phyloP scores from a whole-genome alignment of 192 early-diverging fungal species.

The Globomyces pollinis-pini region DNA sequence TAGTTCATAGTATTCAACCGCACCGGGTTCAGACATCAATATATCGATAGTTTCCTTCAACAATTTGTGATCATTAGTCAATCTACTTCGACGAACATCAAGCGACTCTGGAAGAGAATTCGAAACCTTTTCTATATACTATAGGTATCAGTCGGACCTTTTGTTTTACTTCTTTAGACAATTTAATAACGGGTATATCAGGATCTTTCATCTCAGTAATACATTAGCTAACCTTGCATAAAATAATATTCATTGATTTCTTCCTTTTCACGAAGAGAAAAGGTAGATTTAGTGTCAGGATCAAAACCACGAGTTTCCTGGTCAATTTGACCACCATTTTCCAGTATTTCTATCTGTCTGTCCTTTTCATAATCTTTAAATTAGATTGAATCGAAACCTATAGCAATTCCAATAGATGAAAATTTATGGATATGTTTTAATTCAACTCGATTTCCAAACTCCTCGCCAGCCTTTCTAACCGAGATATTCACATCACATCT shows the following conservation, averaged over 20 bases:
- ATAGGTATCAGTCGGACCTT: too few species aligned
- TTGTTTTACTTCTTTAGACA: conserved; percentile 29
- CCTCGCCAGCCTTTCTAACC: conserved; percentile 25
- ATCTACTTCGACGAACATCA: conserved; percentile 48
- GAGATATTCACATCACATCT: conserved; percentile 93
- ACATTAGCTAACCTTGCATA: too few species aligned
- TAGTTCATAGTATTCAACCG: conserved; percentile 69
- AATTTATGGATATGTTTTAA: conserved; percentile 37
- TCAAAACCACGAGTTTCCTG: conserved; percentile 83
- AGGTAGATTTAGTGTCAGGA: conserved; percentile 52
- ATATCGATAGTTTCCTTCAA: conserved; percentile 47
- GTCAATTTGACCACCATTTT: conserved; percentile 39
- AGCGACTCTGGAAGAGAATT: conserved; percentile 64
- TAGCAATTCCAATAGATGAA: conserved; percentile 23
- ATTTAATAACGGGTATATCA: conserved; percentile 50
- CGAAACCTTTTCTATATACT: conserved; percentile 36
- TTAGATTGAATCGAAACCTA: conserved; percentile 17
- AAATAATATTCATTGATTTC: conserved; percentile 78
- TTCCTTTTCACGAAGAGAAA: conserved; percentile 70
- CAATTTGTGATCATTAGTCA: conserved; percentile 54
- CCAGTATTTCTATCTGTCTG: conserved; percentile 61
- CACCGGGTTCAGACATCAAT: conserved; percentile 65
- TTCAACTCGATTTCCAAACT: conserved; percentile 20
- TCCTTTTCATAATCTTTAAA: conserved; percentile 64
- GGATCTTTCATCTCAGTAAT: too few species aligned